Base-by-base conservation (phyloP, 2,329 filamentous ascomycete species). In the Pseudocercospora pini-densiflorae region DNA sequence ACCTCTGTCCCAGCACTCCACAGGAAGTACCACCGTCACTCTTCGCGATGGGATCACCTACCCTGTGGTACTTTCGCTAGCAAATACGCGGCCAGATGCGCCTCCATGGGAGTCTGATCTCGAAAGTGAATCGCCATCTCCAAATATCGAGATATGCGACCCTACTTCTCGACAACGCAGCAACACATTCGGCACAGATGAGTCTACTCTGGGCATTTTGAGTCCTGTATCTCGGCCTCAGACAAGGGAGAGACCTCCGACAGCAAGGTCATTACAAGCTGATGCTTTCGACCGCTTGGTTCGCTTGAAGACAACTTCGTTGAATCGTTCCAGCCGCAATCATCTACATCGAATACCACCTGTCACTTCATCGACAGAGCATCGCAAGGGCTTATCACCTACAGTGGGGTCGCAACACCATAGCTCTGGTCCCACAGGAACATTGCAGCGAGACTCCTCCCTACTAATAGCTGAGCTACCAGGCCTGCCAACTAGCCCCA, bases 1-100 rank as follows among this genome's bases (percentile, higher is more conserved):
- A 53, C 54, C 45, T n/a, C 54, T 59, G 19, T 51, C 62, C n/a
- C 43, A 53, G 49, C 57, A 60, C 45, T 51, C 40, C 62, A 57
- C 40, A 21, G 54, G 60, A 31, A 55, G 51, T 19, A 43, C 33
- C 6, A 43, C 45, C 27, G 23, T 72, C 14, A 68, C 71, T 36
- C 55, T 63, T 14, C 72, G 69, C 67, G 62, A 69, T 47, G 71
- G 69, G 7, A 64, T 69, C 19, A 33, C 55, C 12, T 33, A n/a
- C 43, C 31, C n/a, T 24, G 31, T 59, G 8, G 31, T 27, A 43
- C 8, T 33, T n/a, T 36, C 55, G n/a, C 9, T 24, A 23, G 19
- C 33, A 24, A 29, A 5, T 31, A 23, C 24, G 23, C 51, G 51
- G 14, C 51, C 16, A 27, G 27, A 12, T 31, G 24, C 51, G 7